Evolutionary conservation across 2,329 filamentous ascomycete genomes (phyloP), one percentile per base, ranked within the genome.

Genomic region (Metarhizium album): DNA sequence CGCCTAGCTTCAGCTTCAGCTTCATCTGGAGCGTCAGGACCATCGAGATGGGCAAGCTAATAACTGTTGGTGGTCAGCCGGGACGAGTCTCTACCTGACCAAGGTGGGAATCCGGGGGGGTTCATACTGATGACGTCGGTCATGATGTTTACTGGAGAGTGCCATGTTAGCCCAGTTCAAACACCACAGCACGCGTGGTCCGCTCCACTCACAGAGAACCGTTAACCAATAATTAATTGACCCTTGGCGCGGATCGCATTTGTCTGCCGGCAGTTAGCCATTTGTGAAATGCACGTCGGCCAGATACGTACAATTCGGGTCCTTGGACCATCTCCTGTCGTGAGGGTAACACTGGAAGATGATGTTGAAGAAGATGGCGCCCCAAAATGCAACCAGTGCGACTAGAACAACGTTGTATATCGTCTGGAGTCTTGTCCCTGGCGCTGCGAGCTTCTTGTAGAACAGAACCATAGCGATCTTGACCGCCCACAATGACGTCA

Each of bases 381-480:
- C 53, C 57, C 60, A 71, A 0, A 62, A 64, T 1, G 58, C 55
- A 0, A 48, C 57, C 29, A 71, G 47, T 3, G 65, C 53, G 2
- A 58, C 63, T 1, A 70, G 58, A 0, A 65, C 57, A 24, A 65
- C 46, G 33, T 68, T 70, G 58, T 71, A 71, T 1, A 70, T 54
- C 4, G 58, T 57, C 47, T 70, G 63, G 1, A 70, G 50, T 9
- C 54, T 63, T 1, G 67, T 65, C 24, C 66, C 64, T 1, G 60
- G 63, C 0, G 60, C 64, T 2, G 68, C 65, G 18, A 71, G 62
- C 35, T 60, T 62, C 37, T 70, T 71, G 59, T 71, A 71, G 50
- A 71, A 70, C 1, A 70, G 42, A 7, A 71, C 67, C 3, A 71
- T 57, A 4, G 68, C 67, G 5, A 69, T 58, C 46, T 71, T 71